Percentiles rank a stretch among this genome's conserved stretches.
Evolutionary conservation across 805 yeast species (phyloP).

Genomic region (Nakazawaea holstii): DNA sequence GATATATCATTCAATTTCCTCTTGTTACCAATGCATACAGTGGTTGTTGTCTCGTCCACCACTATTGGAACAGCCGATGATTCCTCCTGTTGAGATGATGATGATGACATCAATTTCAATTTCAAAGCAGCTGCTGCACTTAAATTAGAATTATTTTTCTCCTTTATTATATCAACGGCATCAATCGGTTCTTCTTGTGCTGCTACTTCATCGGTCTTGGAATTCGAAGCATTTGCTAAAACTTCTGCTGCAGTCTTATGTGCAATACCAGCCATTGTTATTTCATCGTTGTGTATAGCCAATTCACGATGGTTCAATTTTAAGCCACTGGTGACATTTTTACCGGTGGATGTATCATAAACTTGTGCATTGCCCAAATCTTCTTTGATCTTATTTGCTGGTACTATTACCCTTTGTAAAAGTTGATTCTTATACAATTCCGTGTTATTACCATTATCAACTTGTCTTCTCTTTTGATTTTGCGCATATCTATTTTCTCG

Average conservation of each 20-base stretch:
- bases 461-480: conserved; percentile 52
- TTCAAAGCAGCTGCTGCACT: conserved; percentile 42
- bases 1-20: conserved; percentile 12
- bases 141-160: conserved; percentile 32
- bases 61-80: no score
- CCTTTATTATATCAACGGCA: conserved; percentile 13
- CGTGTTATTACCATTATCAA: conserved; percentile 32
- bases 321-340: conserved; percentile 60
- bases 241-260: conserved; percentile 65
- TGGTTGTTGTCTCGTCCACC: no score
- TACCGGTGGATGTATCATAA: conserved; percentile 60
- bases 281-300: conserved; percentile 54
- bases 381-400: conserved; percentile 11
- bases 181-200: conserved; percentile 12
- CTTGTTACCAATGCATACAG: no score
- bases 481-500: conserved; percentile 67
- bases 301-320: conserved; percentile 66
- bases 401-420: conserved; percentile 35
- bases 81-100: neutral
- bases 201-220: conserved; percentile 22
- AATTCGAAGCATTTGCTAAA: conserved; percentile 53
- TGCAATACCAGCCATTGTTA: conserved; percentile 68
- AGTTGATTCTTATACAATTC: conserved; percentile 37
- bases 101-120: conserved; percentile 22
- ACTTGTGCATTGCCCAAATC: conserved; percentile 11